phyloP scores from a whole-genome alignment of 129 eudicot genomes.

The Ambrosia artemisiifolia region DNA sequence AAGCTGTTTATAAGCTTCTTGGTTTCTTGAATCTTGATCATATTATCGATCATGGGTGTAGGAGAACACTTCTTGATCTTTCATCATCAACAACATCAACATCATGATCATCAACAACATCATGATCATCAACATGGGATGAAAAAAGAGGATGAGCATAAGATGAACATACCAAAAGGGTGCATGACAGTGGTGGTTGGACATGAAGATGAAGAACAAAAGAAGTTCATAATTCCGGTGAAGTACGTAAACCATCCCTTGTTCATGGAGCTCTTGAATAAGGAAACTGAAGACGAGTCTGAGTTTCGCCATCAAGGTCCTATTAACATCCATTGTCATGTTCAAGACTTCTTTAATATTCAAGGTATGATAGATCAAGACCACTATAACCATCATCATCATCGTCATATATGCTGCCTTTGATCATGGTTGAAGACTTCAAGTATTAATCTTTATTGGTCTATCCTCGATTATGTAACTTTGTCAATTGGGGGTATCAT shows the following conservation, averaged over 20 bases:
- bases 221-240: constrained; percentile 72
- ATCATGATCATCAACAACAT: constrained; percentile 35
- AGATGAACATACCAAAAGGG: constrained; percentile 69
- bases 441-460: neutral
- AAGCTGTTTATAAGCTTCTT: constrained; percentile 64
- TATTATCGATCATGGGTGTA: constrained; percentile 43
- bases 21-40: constrained; percentile 28
- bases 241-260: constrained; percentile 78
- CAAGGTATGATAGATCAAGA: constrained; percentile 49
- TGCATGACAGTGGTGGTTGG: constrained; percentile 72
- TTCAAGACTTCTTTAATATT: constrained; percentile 64
- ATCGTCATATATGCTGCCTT: neutral
- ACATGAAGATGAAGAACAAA: constrained; percentile 68
- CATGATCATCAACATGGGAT: constrained; percentile 31
- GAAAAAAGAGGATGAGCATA: constrained; percentile 27
- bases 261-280: constrained; percentile 55
- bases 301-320: constrained; percentile 75
- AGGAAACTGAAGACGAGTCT: constrained; percentile 87
- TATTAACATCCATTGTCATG: constrained; percentile 74
- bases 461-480: neutral
- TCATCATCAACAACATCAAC: constrained; percentile 41
- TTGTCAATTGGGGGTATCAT: neutral
- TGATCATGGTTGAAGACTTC: neutral
- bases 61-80: constrained; percentile 47
- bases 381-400: constrained; percentile 27